A percentile compares a stretch with the other conserved stretches of the same genome.
phyloP scores from a whole-genome alignment of 2,329 filamentous ascomycete species.

The Diaporthe sp. region DNA sequence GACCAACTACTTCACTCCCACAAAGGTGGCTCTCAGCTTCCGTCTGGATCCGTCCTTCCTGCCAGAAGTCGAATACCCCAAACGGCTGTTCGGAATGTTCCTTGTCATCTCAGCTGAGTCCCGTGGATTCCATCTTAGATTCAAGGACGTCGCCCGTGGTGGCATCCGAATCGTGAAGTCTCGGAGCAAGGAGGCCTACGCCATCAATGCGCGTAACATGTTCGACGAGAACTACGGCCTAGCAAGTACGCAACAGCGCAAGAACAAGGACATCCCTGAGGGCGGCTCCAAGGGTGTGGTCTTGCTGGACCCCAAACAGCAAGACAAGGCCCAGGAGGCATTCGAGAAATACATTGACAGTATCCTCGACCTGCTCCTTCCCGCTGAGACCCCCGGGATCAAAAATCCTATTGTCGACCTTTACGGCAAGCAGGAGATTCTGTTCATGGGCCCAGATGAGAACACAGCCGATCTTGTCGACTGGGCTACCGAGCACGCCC shows the following conservation, averaged over 20 bases:
- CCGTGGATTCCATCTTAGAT: conserved; percentile 95
- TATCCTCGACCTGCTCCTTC: conserved; percentile 93
- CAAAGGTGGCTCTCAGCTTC: conserved; percentile 98
- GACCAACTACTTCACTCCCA: conserved; percentile 98
- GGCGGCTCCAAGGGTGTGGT: conserved; percentile 98
- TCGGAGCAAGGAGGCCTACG: conserved; percentile 93
- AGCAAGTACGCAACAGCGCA: conserved; percentile 97
- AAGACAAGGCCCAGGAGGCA: conserved; percentile 90
- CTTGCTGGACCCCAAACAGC: conserved; percentile 91
- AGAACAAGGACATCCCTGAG: conserved; percentile 99
- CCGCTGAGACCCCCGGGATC: conserved; percentile 92
- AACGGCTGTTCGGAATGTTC: conserved; percentile 98
- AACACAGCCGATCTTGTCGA: conserved; percentile 97
- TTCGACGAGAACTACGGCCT: conserved; percentile 99
- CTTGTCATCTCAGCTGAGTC: conserved; percentile 97
- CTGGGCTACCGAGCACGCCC: conserved; percentile 98
- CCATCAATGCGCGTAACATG: conserved; percentile 94
- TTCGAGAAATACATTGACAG: conserved; percentile 99
- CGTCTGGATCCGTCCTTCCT: conserved; percentile 91
- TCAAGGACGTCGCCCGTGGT: conserved; percentile 95
- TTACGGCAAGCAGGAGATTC: conserved; percentile 93
- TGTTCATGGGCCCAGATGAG: conserved; percentile 99
- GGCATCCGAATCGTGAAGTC: conserved; percentile 99
- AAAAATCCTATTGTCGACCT: conserved; percentile 98
- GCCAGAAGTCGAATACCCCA: conserved; percentile 91